Conservation (phyloP, 805 yeast genomes). For the Clavispora carvajalis region DNA sequence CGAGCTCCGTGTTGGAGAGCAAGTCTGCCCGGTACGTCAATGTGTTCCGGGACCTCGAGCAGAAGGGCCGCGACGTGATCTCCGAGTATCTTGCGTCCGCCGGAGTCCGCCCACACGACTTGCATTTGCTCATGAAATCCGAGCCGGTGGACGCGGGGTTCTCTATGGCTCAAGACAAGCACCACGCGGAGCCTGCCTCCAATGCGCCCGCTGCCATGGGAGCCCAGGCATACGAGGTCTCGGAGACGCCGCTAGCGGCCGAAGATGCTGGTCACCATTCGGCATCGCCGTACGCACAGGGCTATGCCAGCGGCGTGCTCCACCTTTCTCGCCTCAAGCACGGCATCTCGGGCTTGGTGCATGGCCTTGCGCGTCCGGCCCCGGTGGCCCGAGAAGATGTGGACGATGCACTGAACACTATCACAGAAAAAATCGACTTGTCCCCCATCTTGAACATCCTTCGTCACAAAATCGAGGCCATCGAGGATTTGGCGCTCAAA, state of each 20-base stretch:
- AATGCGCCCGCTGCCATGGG: not conserved
- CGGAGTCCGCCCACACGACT: constrained; percentile 1
- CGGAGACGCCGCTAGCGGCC: not conserved
- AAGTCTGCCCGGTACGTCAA: constrained; percentile 41
- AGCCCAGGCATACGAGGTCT: constrained; percentile 2
- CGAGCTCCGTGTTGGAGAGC: constrained; percentile 48
- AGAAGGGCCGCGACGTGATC: constrained; percentile 32
- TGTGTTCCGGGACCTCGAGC: constrained; percentile 34
- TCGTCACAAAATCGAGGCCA: constrained; percentile 24
- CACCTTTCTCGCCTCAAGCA: constrained; percentile 21
- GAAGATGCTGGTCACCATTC: too few species aligned
- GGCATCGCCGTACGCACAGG: constrained; percentile 27
- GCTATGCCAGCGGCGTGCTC: constrained; percentile 29
- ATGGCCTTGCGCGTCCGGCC: not conserved
- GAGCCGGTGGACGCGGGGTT: constrained; percentile 8
- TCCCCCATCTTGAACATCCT: constrained; percentile 29
- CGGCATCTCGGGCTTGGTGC: constrained; percentile 5
- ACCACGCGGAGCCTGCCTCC: too few species aligned
- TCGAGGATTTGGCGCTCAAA: constrained; percentile 18
- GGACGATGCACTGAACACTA: constrained; percentile 32
- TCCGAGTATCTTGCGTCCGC: constrained; percentile 16
- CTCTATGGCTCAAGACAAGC: not conserved
- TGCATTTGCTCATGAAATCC: constrained; percentile 4
- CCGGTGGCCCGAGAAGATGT: constrained; percentile 8
- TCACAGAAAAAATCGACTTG: constrained; percentile 27